Conservation (phyloP, 2,329 filamentous ascomycete species). For the Penicillium nordicum region DNA sequence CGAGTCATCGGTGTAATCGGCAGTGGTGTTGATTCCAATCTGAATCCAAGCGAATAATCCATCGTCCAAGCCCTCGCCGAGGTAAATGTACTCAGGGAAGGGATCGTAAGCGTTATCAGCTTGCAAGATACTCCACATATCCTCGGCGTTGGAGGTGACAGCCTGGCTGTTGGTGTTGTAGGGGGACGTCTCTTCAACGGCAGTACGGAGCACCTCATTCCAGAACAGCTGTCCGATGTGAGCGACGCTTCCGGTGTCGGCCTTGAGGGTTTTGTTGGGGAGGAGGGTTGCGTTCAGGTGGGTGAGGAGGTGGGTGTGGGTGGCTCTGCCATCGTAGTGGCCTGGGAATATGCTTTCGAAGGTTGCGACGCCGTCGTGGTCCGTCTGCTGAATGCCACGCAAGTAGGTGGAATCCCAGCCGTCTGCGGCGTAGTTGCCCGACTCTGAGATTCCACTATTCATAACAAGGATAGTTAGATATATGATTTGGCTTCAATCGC, state of each 20-base stretch:
- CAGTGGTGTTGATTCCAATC: slow-evolving; percentile 46
- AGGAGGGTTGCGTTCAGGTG: slow-evolving; percentile 40
- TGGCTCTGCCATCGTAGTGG: slow-evolving; percentile 47
- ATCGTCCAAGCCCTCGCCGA: slow-evolving; percentile 49
- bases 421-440: slow-evolving; percentile 28
- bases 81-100: slow-evolving; percentile 53
- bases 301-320: slow-evolving; percentile 51
- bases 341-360: slow-evolving; percentile 50
- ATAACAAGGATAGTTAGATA: not conserved
- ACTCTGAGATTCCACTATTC: slow-evolving; percentile 26
- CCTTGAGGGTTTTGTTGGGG: slow-evolving; percentile 46
- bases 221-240: slow-evolving; percentile 53
- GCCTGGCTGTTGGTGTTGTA: slow-evolving; percentile 29
- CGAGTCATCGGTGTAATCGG: slow-evolving; percentile 22
- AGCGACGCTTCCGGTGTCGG: slow-evolving; percentile 42
- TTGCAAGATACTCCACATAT: slow-evolving; percentile 40
- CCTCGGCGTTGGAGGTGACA: slow-evolving; percentile 44
- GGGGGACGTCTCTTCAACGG: slow-evolving; percentile 45
- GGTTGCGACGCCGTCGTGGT: slow-evolving; percentile 47
- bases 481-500: too few species aligned
- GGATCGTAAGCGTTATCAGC: slow-evolving; percentile 49
- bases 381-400: slow-evolving; percentile 48
- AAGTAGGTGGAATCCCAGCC: slow-evolving; percentile 46
- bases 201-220: slow-evolving; percentile 45
- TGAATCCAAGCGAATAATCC: slow-evolving; percentile 51